phyloP scores from a whole-genome alignment of 805 yeast genomes.

The Trichomonascus vanleenenianus region DNA sequence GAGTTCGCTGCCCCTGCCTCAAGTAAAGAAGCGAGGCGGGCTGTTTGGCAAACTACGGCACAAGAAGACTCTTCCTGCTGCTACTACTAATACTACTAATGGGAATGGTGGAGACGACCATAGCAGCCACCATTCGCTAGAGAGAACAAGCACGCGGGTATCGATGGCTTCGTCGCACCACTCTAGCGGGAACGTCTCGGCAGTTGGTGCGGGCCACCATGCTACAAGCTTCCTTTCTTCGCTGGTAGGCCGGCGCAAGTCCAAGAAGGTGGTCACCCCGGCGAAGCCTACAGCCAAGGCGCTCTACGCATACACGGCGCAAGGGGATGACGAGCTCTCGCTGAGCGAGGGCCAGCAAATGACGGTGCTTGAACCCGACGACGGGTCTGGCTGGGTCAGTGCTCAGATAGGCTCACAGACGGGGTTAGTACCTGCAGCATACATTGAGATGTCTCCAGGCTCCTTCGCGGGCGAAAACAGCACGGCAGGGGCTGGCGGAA shows the following conservation, averaged over 20 bases:
- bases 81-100: no score
- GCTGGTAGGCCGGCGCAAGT: slow-evolving; percentile 11
- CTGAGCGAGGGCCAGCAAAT: slow-evolving; percentile 55
- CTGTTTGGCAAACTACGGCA: slow-evolving; percentile 35
- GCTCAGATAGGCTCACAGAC: slow-evolving; percentile 44
- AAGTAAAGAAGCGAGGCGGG: slow-evolving; percentile 48
- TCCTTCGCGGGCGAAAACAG: slow-evolving; percentile 11
- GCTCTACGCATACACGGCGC: slow-evolving; percentile 54
- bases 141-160: slow-evolving; percentile 3
- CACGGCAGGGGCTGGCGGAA: slow-evolving; percentile 15
- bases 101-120: slow-evolving; percentile 4
- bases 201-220: slow-evolving; percentile 2
- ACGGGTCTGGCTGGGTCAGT: slow-evolving; percentile 90
- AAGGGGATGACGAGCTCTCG: slow-evolving; percentile 69
- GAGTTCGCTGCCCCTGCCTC: slow-evolving; percentile 26
- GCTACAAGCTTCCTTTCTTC: slow-evolving; percentile 10
- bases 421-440: slow-evolving; percentile 85
- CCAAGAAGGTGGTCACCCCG: not conserved
- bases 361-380: slow-evolving; percentile 56
- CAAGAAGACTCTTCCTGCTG: slow-evolving; percentile 14
- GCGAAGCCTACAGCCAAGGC: slow-evolving; percentile 37
- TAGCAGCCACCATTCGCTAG: not conserved
- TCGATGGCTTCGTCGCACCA: not conserved
- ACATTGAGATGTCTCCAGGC: slow-evolving; percentile 37
- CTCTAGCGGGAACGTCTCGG: not conserved